Evolutionary conservation across 768 basidiomycete genomes (phyloP), one percentile per base, ranked within the genome.

Genomic region (Candolleomyces efflorescens): DNA sequence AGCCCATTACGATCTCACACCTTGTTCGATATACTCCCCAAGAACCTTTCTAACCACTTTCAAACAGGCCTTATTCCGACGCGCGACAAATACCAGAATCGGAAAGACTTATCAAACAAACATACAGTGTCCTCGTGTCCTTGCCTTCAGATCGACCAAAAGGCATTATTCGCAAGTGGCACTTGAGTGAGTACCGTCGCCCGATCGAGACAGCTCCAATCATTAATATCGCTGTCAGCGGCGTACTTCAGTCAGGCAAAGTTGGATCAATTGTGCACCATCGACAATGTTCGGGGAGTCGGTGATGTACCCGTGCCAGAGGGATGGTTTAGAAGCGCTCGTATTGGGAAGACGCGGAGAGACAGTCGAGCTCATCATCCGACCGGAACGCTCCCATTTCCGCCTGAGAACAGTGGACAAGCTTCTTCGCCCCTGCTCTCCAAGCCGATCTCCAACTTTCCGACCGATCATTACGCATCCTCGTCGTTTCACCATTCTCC

Each of bases 191-290:
- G 87, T 72, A 53, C 52, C 47, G 59, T 54, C 61, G 36, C 37
- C 20, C 24, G 22, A 55, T 38, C 49, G 41, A 43, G 51, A 13
- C n/a, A 43, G 23, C 12, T 18, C 26, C 17, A 46, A 67, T 71
- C 69, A 74, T 65, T 70, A 70, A 66, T 37, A 52, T 44, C 61
- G 49, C 57, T 50, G n/a, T 45, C 23, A 92, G 90, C 90, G 59
- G 90, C 90, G 48, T 92, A 92, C 76, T 92, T 90, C 70, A 90
- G 87, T 63, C 89, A 89, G 65, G 83, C 83, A 65, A 87, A 81
- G 56, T 74, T 92, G 59, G 86, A 89, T 67, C 78, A 78, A 55
- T 81, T 92, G 43, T 77, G 79, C 61, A 90, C 87, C 38, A 82
- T 92, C 51, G 89, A 90, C 68, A 80, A 77, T 51, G 81, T 92